Percentiles rank a stretch among this genome's conserved stretches.
Conservation (phyloP, 164 flowering plant genomes). For the Nymphaea thermarum region DNA sequence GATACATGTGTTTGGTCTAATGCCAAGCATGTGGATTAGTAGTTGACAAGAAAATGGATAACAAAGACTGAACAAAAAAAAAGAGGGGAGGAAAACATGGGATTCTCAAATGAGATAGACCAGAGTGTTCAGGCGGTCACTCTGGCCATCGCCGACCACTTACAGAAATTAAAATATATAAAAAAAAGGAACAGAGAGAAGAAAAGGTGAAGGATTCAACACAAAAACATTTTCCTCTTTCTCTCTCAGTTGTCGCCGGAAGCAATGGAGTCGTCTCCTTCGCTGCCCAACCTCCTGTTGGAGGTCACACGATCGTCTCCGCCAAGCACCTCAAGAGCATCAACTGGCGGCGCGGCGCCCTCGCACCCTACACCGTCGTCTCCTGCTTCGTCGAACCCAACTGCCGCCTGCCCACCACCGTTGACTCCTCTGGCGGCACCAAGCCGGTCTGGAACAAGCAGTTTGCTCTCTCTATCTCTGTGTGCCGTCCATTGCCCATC, state of each 20-base stretch:
- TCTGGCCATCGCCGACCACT: no score
- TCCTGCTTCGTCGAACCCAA: constrained; percentile 55
- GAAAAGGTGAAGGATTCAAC: no score
- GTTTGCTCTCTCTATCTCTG: constrained; percentile 38
- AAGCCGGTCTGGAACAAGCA: constrained; percentile 65
- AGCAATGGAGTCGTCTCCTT: constrained; percentile 5
- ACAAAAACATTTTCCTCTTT: neutral
- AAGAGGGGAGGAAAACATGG: no score
- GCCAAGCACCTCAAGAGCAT: constrained; percentile 76
- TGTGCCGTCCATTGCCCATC: constrained; percentile 20
- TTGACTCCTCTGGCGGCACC: constrained; percentile 48
- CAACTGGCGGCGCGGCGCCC: constrained; percentile 71
- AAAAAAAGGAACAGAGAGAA: no score
- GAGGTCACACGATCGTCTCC: constrained; percentile 41
- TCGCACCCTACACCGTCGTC: constrained; percentile 63
- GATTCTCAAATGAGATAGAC: no score
- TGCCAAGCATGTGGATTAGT: no score
- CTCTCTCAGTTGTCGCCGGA: neutral
- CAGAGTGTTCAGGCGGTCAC: no score
- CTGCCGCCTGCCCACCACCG: constrained; percentile 44
- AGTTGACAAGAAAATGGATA: no score
- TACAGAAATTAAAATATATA: no score
- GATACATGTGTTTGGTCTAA: no score
- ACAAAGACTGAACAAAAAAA: no score
- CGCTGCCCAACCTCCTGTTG: constrained; percentile 15